These are phyloP conservation scores for Penicillium lagena DNA, from an alignment of 495 filamentous ascomycete species.

Conservation along the genomic window DNA sequence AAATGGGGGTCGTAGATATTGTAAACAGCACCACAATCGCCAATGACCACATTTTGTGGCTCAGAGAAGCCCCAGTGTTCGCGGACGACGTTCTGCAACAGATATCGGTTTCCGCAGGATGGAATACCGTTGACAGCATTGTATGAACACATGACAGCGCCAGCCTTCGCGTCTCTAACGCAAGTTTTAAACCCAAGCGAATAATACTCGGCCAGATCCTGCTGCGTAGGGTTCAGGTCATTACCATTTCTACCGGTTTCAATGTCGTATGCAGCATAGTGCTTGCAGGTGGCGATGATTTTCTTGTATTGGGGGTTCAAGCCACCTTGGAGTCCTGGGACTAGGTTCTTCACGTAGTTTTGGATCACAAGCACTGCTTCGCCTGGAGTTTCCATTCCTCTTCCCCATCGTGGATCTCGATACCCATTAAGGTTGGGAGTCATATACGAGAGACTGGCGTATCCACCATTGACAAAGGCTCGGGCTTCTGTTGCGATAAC, in stretches of 20 bases:
- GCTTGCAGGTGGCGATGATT: slow-evolving; percentile 53
- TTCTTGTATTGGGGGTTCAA: slow-evolving; percentile 26
- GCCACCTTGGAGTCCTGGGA: slow-evolving; percentile 47
- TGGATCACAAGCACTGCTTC: slow-evolving; percentile 49
- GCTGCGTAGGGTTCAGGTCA: slow-evolving; percentile 39
- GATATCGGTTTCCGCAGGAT: slow-evolving; percentile 43
- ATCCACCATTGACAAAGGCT: slow-evolving; percentile 49
- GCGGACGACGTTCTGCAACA: slow-evolving; percentile 46
- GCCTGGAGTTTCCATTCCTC: slow-evolving; percentile 51
- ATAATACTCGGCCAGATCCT: slow-evolving; percentile 49
- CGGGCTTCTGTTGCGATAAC: slow-evolving; percentile 51
- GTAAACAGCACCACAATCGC: slow-evolving; percentile 42
- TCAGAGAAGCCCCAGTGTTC: slow-evolving; percentile 41
- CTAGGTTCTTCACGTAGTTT: slow-evolving; percentile 44
- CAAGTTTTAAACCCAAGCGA: slow-evolving; percentile 44
- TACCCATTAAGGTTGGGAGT: slow-evolving; percentile 47
- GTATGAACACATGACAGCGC: slow-evolving; percentile 49
- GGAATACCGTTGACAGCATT: slow-evolving; percentile 50
- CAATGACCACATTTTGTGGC: slow-evolving; percentile 43
- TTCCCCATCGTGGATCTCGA: slow-evolving; percentile 48
- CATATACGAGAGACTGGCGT: slow-evolving; percentile 50
- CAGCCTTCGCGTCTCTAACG: slow-evolving; percentile 43
- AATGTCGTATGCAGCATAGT: slow-evolving; percentile 55
- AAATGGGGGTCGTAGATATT: slow-evolving; percentile 45
- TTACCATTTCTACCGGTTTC: slow-evolving; percentile 44